phyloP scores from a whole-genome alignment of 192 early-diverging fungal species.

The Oehlia diaphana region DNA sequence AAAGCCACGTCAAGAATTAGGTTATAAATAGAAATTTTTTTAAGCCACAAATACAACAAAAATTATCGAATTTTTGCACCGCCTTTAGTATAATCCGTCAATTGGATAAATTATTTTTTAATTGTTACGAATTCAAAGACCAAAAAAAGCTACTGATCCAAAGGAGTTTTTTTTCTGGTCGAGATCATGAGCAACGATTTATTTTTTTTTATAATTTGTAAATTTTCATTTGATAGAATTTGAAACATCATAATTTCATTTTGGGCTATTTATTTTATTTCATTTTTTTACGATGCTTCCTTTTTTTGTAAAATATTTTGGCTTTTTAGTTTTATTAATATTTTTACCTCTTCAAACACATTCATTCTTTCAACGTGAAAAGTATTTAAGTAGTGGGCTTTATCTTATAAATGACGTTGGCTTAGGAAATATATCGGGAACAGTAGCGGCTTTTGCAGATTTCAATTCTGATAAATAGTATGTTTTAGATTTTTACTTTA shows the following conservation, averaged over 20 bases:
- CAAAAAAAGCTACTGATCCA: neutral
- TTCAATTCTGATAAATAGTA: conserved; percentile 80
- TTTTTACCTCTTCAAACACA: neutral
- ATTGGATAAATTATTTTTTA: too few species aligned
- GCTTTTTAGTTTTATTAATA: neutral
- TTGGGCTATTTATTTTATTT: neutral
- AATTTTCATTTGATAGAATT: neutral
- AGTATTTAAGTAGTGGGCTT: conserved; percentile 47
- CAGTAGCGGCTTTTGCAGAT: conserved; percentile 83
- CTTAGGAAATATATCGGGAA: conserved; percentile 65
- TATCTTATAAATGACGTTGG: conserved; percentile 62
- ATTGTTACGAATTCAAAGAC: too few species aligned
- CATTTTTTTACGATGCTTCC: neutral
- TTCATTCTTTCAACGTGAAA: neutral
- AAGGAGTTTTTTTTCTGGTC: neutral
- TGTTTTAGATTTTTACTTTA: neutral
- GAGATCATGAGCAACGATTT: neutral
- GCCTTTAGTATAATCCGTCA: too few species aligned
- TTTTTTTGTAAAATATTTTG: neutral
- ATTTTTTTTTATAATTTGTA: neutral
- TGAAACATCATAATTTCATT: neutral
- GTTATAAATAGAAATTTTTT: too few species aligned
- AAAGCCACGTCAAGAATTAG: too few species aligned
- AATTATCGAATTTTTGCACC: too few species aligned
- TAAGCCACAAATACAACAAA: too few species aligned